Base-by-base conservation (phyloP, 257 asterid genomes). In the Petunia axillaris region DNA sequence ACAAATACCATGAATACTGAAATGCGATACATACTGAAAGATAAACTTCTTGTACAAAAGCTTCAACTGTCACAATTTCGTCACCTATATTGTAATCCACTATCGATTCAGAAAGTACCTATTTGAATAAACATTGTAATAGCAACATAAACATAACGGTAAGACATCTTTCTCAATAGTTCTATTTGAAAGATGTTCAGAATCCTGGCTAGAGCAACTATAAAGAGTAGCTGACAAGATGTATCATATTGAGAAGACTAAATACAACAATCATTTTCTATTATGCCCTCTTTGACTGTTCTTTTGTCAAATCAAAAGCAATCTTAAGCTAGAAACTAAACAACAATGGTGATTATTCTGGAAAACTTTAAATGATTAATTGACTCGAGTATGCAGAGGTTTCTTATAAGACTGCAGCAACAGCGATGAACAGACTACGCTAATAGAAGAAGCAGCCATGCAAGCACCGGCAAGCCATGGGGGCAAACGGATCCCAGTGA, bases 391-490 rank as follows among this genome's bases (percentile, higher is more conserved):
- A 60, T 59, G 85, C 15, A 94, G 85, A 64, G 98, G 98, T 82
- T 91, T 94, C 88, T 83, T 90, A 79, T 94, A 94, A 58, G 88
- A 88, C 84, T 94, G 98, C 82, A 94, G 88, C 46, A 94, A 89
- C 52, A 94, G 91, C 0, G 98, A 94, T 0, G 98, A 94, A 76
- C 97, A 90, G 62, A 94, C 97, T 37, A 94, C 98, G 25, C 98
- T 91, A 71, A 94, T 83, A 3, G 98, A 94, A 4, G 98, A 94
- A 39, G 97, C 97, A 38, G 98, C 98, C 98, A 94, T 94, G 92
- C 97, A 93, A 44, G 98, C 98, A 44, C 98, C 97, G 13, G 98
- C 98, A 62, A 94, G 95, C 98, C 98, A 93, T 53, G 98, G 98
- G 1, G 98, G 98, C 1, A 94, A 83, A 38, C 98, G 97, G 54